Percentiles rank a stretch among this genome's conserved stretches.
These are phyloP conservation scores for Galerina marginata DNA, from an alignment of 768 basidiomycete genomes.

Conservation along the genomic window DNA sequence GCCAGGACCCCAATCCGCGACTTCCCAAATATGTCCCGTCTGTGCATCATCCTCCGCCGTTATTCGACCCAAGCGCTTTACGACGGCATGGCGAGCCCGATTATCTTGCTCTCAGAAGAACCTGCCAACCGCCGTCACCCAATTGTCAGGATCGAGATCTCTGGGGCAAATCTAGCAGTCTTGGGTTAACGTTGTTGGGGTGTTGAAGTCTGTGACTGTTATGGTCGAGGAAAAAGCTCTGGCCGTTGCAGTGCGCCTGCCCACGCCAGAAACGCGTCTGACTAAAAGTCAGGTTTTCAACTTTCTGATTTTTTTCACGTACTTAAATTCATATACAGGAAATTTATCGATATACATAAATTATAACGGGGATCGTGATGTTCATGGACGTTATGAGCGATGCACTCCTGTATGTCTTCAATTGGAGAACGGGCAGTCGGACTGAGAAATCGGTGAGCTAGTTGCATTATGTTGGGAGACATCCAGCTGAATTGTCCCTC, in stretches of 20 bases:
- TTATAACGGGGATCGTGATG: neutral
- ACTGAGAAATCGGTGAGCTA: neutral
- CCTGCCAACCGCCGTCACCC: neutral
- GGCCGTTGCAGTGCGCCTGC: neutral
- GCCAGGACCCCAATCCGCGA: no score
- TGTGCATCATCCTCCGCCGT: no score
- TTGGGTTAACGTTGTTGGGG: slow-evolving; percentile 6
- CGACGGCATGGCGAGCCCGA: neutral
- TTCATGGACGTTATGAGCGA: neutral
- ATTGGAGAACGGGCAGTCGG: neutral
- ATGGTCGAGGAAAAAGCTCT: neutral
- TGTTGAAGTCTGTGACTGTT: slow-evolving; percentile 5
- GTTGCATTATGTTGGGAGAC: neutral
- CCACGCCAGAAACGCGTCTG: neutral
- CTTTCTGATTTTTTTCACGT: no score
- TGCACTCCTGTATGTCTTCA: neutral
- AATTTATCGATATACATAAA: no score
- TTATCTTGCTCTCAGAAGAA: neutral
- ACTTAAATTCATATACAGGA: neutral
- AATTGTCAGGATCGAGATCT: slow-evolving; percentile 4
- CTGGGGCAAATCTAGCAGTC: slow-evolving; percentile 4
- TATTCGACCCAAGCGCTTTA: neutral
- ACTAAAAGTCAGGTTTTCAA: neutral
- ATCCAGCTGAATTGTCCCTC: neutral
- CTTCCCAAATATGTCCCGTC: no score